Evolutionary conservation across 2,329 filamentous ascomycete genomes (phyloP).

Genomic region (Fusarium palustre): DNA sequence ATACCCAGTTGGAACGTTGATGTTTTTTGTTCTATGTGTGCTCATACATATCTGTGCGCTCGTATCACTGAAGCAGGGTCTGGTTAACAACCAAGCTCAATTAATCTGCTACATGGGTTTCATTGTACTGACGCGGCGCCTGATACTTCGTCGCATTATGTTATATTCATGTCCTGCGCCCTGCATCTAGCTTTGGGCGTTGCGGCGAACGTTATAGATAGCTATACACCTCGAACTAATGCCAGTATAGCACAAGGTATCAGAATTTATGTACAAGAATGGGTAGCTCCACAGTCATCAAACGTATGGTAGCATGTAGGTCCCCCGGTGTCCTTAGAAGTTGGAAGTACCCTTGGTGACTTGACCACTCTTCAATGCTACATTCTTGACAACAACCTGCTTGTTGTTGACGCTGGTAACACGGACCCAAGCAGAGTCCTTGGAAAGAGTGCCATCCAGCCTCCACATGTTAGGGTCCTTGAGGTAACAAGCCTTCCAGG

Average conservation of each 20-base stretch:
- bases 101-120: not conserved
- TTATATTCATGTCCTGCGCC: not conserved
- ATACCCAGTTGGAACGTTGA: not conserved
- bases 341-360: constrained; percentile 21
- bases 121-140: too few relatives aligned
- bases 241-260: not conserved
- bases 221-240: not conserved
- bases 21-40: not conserved
- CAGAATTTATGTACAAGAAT: constrained; percentile 26
- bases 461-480: constrained; percentile 21
- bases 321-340: not conserved
- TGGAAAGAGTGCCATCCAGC: constrained; percentile 18
- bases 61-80: too few relatives aligned
- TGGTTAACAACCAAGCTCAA: not conserved
- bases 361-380: constrained; percentile 13
- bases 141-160: not conserved
- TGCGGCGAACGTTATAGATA: not conserved
- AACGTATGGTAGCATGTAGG: not conserved
- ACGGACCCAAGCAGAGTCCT: constrained; percentile 16
- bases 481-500: constrained; percentile 7
- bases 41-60: too few relatives aligned
- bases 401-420: constrained; percentile 25
- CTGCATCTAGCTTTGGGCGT: not conserved
- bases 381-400: constrained; percentile 19
- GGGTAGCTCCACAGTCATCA: not conserved